A percentile compares a stretch with the other conserved stretches of the same genome.
phyloP scores from a whole-genome alignment of 495 filamentous ascomycete species.

The Penicillium subrubescens region DNA sequence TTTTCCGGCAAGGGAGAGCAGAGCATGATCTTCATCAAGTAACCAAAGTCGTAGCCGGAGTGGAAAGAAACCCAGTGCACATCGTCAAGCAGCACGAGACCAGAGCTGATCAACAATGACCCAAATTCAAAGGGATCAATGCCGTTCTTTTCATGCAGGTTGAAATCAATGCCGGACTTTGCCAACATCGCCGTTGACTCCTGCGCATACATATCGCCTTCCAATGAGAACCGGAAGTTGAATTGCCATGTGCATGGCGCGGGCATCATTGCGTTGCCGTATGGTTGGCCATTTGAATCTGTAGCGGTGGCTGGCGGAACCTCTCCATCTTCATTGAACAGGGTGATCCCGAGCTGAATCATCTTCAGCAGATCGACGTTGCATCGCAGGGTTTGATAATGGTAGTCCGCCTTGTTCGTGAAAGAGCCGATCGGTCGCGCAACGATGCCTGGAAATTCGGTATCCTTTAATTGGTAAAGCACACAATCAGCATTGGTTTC shows the following conservation, averaged over 20 bases:
- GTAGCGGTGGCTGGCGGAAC: constrained; percentile 69
- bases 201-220: constrained; percentile 95
- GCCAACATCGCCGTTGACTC: constrained; percentile 86
- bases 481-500: constrained; percentile 2
- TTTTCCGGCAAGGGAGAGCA: constrained; percentile 79
- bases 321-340: constrained; percentile 87
- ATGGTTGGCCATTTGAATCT: constrained; percentile 54
- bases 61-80: constrained; percentile 97
- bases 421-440: constrained; percentile 93
- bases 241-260: constrained; percentile 96
- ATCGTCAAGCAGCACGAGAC: constrained; percentile 83
- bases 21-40: constrained; percentile 89
- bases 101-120: constrained; percentile 84
- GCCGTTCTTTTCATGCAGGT: constrained; percentile 77
- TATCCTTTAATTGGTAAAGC: constrained; percentile 63
- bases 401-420: constrained; percentile 91
- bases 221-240: constrained; percentile 94
- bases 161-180: constrained; percentile 86
- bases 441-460: constrained; percentile 95
- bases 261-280: constrained; percentile 58
- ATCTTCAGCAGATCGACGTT: constrained; percentile 97
- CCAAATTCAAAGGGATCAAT: constrained; percentile 91
- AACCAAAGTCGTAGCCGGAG: constrained; percentile 98
- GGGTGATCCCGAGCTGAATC: constrained; percentile 91
- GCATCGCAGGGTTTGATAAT: constrained; percentile 95